phyloP scores from a whole-genome alignment of 352 stramenopile species.

The Saprolegnia diclina region DNA sequence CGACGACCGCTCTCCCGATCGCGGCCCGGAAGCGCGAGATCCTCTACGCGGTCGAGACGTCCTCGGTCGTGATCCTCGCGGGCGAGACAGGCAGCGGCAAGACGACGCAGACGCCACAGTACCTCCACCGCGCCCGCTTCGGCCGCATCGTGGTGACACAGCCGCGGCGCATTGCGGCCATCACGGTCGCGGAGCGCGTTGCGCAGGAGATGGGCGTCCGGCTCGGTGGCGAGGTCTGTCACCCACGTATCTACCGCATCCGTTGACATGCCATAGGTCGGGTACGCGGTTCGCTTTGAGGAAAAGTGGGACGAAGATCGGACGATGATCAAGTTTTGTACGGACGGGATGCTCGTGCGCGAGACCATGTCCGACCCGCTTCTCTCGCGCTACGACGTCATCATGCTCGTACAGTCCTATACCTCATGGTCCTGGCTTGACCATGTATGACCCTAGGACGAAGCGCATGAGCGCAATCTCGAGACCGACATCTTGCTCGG shows the following conservation, averaged over 20 bases:
- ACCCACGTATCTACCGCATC: background rate
- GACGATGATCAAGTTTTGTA: slow-evolving; percentile 99
- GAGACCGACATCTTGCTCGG: slow-evolving; percentile 93
- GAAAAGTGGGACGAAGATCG: slow-evolving; percentile 78
- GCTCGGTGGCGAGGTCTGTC: slow-evolving; percentile 84
- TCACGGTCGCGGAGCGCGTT: slow-evolving; percentile 96
- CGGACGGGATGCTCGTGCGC: slow-evolving; percentile 97
- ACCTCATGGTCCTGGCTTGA: background rate
- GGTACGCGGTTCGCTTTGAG: slow-evolving; percentile 99
- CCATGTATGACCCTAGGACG: slow-evolving; percentile 50
- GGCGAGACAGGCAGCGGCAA: slow-evolving; percentile 79
- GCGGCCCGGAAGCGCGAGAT: slow-evolving; percentile 17
- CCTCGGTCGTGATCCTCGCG: slow-evolving; percentile 29
- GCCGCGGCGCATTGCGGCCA: slow-evolving; percentile 93
- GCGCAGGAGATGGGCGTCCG: slow-evolving; percentile 94
- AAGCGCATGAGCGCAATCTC: slow-evolving; percentile 92
- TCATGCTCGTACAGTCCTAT: slow-evolving; percentile 53
- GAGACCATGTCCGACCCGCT: slow-evolving; percentile 87
- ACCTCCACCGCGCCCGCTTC: slow-evolving; percentile 38
- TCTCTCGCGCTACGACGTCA: slow-evolving; percentile 69
- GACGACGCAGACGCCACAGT: slow-evolving; percentile 93
- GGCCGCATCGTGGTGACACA: slow-evolving; percentile 88
- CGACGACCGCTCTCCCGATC: slow-evolving; percentile 18
- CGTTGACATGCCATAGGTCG: slow-evolving; percentile 39
- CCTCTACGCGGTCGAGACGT: slow-evolving; percentile 26